Evolutionary conservation across 495 filamentous ascomycete genomes (phyloP).

Genomic region (Penicillium robsamsonii): DNA sequence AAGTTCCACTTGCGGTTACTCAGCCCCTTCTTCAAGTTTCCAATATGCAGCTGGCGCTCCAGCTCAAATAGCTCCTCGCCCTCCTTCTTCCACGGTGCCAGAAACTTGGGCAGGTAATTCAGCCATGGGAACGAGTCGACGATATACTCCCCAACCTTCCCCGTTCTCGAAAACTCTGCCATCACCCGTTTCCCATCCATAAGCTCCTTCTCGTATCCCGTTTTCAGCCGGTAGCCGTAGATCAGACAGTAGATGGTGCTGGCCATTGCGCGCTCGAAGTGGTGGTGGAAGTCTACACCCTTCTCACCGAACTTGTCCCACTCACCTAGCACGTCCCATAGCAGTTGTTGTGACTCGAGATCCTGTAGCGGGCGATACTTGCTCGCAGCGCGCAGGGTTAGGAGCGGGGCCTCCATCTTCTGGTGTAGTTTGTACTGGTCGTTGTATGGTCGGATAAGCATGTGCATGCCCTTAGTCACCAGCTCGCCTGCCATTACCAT

Average conservation of each 20-base stretch:
- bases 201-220: constrained; percentile 28
- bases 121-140: constrained; percentile 36
- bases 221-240: constrained; percentile 52
- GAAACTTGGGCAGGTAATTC: constrained; percentile 36
- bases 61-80: constrained; percentile 32
- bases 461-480: constrained; percentile 20
- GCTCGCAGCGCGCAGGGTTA: background rate
- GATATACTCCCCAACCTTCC: background rate
- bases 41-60: constrained; percentile 26
- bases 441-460: constrained; percentile 20
- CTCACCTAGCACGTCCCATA: constrained; percentile 13
- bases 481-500: constrained; percentile 22
- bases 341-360: constrained; percentile 17
- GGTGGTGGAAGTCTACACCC: constrained; percentile 45
- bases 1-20: constrained; percentile 10
- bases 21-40: background rate
- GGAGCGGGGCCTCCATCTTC: constrained; percentile 7
- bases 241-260: constrained; percentile 57
- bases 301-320: constrained; percentile 4
- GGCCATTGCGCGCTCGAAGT: constrained; percentile 58
- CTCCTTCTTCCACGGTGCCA: constrained; percentile 53
- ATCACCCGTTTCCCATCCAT: constrained; percentile 12
- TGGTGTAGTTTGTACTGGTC: constrained; percentile 11
- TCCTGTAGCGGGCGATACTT: constrained; percentile 14
- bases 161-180: constrained; percentile 23